Percentiles rank a stretch among this genome's conserved stretches.
Evolutionary conservation across 805 yeast genomes (phyloP).

Genomic region (Komagataella populi): DNA sequence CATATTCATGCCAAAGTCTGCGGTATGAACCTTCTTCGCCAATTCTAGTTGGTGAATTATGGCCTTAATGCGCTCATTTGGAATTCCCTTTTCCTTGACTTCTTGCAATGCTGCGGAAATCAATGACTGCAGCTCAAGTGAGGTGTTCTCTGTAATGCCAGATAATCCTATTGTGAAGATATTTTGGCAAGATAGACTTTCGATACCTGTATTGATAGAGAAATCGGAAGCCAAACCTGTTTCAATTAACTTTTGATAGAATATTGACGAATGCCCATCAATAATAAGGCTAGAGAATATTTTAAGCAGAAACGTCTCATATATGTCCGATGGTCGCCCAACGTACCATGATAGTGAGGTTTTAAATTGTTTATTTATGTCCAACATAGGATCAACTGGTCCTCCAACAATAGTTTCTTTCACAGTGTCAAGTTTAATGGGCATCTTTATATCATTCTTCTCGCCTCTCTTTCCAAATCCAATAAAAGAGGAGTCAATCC

Average conservation of each 20-base stretch:
- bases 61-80: conserved; percentile 59
- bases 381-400: conserved; percentile 71
- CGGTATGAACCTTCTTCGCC: conserved; percentile 70
- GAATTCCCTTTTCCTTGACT: conserved; percentile 30
- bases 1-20: conserved; percentile 78
- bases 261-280: conserved; percentile 88
- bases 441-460: conserved; percentile 22
- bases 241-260: conserved; percentile 80
- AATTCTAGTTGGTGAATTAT: conserved; percentile 81
- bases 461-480: conserved; percentile 37
- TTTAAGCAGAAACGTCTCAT: conserved; percentile 61
- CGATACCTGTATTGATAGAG: conserved; percentile 79
- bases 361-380: conserved; percentile 57
- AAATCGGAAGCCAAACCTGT: conserved; percentile 76
- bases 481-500: conserved; percentile 34
- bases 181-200: conserved; percentile 62
- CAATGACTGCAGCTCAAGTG: conserved; percentile 28
- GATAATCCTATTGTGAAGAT: conserved; percentile 79
- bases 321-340: conserved; percentile 57
- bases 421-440: conserved; percentile 27
- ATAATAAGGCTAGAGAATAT: conserved; percentile 56
- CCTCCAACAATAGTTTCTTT: conserved; percentile 36
- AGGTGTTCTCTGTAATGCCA: conserved; percentile 40
- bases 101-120: conserved; percentile 33
- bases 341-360: conserved; percentile 81